Base-by-base conservation (phyloP, 257 asterid genomes). In the Parsonsia alboflavescens region DNA sequence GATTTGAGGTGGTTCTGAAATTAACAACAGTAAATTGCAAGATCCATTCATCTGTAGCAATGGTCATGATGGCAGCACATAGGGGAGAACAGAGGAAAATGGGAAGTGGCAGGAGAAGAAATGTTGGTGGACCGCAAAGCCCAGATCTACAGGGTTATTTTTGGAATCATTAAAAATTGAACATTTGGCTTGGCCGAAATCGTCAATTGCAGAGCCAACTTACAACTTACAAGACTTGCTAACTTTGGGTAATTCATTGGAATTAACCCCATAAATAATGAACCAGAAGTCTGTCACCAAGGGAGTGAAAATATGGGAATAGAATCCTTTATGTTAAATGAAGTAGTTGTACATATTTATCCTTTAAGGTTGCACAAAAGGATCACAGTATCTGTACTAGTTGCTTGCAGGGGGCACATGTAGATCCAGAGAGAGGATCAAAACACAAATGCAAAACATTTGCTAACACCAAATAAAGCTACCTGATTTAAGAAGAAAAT, bases 1-100 rank as follows among this genome's bases (percentile, higher is more conserved):
- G 1, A 76, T 81, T 90, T 90, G 73, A 93, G 91, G 19, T 90
- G 91, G 84, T 93, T 73, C 91, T 93, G 73, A 93, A 93, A 86
- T 84, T 86, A 36, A 93, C 96, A 5, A 97, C 46, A 42, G 46
- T 42, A 5, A 42, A 42, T 2, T 42, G 46, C 46, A 42, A 42
- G 46, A 42, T 42, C 46, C 96, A 10, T 9, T 46, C 13, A 10
- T 46, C 50, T 2, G 12, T 46, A 11, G 50, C 50, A 9, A 9
- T 9, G 12, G 50, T 11, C 12, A 11, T 46, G 50, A 7, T 46
- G 50, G 13, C 50, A 46, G 50, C 1, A 10, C 1, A 0, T 42
- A 50, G 56, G 8, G 21, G 56, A 16, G 56, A 15, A 16, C n/a
- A 50, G n/a, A 15, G 56, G 16, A 50, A 16, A 50, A 7, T 50